Evolutionary conservation across 306 rosid species (phyloP).

Genomic region (Geum urbanum): DNA sequence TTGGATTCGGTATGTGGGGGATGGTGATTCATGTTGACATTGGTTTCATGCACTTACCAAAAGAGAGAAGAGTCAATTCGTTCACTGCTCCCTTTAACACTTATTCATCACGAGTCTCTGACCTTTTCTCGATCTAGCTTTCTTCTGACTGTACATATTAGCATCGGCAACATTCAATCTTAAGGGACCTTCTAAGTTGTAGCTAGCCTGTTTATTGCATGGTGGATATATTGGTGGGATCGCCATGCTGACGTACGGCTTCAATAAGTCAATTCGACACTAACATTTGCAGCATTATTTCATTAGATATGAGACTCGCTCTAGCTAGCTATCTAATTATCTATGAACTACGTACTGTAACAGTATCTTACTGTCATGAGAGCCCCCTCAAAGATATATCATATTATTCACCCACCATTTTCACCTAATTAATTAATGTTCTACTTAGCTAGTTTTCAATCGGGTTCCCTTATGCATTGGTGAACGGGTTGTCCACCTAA

Average conservation of each 20-base stretch:
- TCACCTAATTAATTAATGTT: background rate
- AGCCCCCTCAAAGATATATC: background rate
- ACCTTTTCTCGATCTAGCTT: background rate
- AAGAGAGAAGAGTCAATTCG: background rate
- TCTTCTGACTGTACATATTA: background rate
- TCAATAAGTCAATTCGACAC: background rate
- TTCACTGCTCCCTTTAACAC: background rate
- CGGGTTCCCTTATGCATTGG: background rate
- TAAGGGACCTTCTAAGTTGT: background rate
- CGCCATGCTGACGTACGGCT: no score
- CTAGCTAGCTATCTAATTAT: no score
- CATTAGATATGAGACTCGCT: background rate
- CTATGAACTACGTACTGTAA: background rate
- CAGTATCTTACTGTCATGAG: background rate
- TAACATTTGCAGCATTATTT: background rate
- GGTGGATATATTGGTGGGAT: no score
- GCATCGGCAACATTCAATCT: constrained; percentile 4
- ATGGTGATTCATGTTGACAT: background rate
- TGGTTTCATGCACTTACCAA: constrained; percentile 3
- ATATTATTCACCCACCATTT: constrained; percentile 11
- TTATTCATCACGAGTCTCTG: background rate
- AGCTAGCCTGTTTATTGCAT: no score
- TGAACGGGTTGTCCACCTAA: background rate
- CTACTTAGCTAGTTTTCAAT: background rate
- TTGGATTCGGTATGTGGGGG: background rate